phyloP scores from a whole-genome alignment of 805 yeast genomes.

The Zygosaccharomyces bisporus region DNA sequence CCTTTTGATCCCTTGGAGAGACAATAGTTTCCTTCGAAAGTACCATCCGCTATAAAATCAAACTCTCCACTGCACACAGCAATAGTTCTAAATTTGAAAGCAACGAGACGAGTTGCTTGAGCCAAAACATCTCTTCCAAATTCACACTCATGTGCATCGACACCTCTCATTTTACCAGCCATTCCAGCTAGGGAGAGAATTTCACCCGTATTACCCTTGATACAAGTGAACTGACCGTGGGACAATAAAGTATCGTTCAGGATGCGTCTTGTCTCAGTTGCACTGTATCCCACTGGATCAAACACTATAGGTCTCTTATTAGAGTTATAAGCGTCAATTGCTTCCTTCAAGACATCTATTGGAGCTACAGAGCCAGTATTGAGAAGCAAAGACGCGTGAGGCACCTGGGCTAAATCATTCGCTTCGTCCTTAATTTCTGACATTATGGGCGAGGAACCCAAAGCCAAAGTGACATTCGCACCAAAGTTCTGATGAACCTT shows the following conservation, averaged over 20 bases:
- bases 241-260: constrained; percentile 50
- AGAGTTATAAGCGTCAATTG: constrained; percentile 55
- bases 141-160: constrained; percentile 45
- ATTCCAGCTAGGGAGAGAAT: constrained; percentile 56
- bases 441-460: constrained; percentile 89
- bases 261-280: constrained; percentile 54
- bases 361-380: constrained; percentile 73
- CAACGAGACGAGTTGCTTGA: constrained; percentile 46
- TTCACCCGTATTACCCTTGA: constrained; percentile 88
- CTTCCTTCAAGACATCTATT: constrained; percentile 44
- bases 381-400: constrained; percentile 54
- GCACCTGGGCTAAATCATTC: constrained; percentile 55
- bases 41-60: constrained; percentile 52
- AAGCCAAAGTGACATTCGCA: constrained; percentile 79
- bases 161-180: constrained; percentile 60
- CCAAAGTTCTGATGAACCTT: constrained; percentile 83
- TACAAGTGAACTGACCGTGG: constrained; percentile 56
- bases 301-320: constrained; percentile 61
- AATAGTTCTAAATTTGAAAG: constrained; percentile 49
- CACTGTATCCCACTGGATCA: constrained; percentile 95
- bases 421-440: constrained; percentile 69
- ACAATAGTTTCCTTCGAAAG: constrained; percentile 25
- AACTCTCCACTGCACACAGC: constrained; percentile 68
- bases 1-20: constrained; percentile 20
- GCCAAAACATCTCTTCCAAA: constrained; percentile 32